Base-by-base conservation (phyloP, 176 grass and related monocot species). In the Themeda triandra region DNA sequence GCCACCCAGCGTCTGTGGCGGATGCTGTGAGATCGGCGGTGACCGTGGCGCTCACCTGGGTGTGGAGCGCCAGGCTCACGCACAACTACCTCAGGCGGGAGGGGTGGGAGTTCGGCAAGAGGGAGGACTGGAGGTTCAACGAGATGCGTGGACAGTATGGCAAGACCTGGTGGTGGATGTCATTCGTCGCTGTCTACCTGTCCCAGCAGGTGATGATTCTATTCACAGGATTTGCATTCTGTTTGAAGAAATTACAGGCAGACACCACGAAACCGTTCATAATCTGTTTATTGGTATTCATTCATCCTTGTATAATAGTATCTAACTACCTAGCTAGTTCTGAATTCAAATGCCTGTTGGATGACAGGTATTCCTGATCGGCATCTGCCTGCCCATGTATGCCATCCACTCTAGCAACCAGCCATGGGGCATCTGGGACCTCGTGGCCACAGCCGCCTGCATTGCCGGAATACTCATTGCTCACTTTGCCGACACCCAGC, bases 61-160 rank as follows among this genome's bases (percentile, higher is more conserved):
- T 84, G 44, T 98, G 96, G 93, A 95, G 96, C 87, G 66, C 87
- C 8, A 66, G 94, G 87, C 81, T 97, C 63, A 97, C 94, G 13
- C 94, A 97, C 80, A 98, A 95, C 90, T 98, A 98, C 87, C 87
- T 98, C 29, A 80, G 96, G 80, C 87, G 96, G 73, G 93, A 98
- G 76, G 87, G 73, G 27, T 98, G 96, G 96, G 73, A 82, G 49
- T 86, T 90, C 44, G 96, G 96, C 0, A 92, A 80, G 81, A 87
- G 78, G 76, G 96, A 98, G 81, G 93, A 98, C 84, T 97, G 94
- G 94, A 82, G 94, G 83, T 94, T 97, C 79, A 75, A 49, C 21
- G 93, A 98, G 81, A 89, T 98, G 96, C 92, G 96, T 17, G 75
- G 58, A 2, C 86, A 98, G 85, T 95, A 98, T 29, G 93, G 96